A percentile compares a stretch with the other conserved stretches of the same genome.
These are phyloP conservation scores for Mollisiaceae sp. DNA, from an alignment of 2,329 filamentous ascomycete species.

Conservation along the genomic window DNA sequence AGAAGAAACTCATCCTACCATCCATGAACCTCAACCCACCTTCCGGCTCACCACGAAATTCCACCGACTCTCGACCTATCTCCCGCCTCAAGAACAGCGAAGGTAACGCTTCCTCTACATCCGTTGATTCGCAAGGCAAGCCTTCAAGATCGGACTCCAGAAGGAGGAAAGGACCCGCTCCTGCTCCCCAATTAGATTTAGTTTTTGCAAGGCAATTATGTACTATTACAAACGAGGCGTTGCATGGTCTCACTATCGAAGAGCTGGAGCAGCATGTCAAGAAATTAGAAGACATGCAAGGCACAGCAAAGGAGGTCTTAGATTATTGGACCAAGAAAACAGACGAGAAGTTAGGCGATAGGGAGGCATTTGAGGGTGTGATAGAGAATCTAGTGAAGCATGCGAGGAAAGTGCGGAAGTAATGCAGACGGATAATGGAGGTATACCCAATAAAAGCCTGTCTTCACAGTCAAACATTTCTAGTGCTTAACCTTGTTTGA, in stretches of 20 bases:
- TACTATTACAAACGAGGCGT: slow-evolving; percentile 81
- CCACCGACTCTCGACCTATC: slow-evolving; percentile 53
- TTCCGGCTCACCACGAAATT: slow-evolving; percentile 58
- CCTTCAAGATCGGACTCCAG: slow-evolving; percentile 49
- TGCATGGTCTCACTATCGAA: slow-evolving; percentile 76
- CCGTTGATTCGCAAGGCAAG: slow-evolving; percentile 63
- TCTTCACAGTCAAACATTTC: background rate
- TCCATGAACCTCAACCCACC: slow-evolving; percentile 64
- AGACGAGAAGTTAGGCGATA: slow-evolving; percentile 86
- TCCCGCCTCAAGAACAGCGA: slow-evolving; percentile 44
- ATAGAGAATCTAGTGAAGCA: slow-evolving; percentile 97
- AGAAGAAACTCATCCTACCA: slow-evolving; percentile 94
- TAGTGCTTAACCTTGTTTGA: background rate
- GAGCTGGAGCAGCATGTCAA: slow-evolving; percentile 77
- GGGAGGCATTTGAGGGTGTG: slow-evolving; percentile 93
- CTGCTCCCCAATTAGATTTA: slow-evolving; percentile 78
- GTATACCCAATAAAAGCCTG: background rate
- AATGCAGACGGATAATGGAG: slow-evolving; percentile 27
- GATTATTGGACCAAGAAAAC: slow-evolving; percentile 88
- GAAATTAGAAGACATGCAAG: slow-evolving; percentile 71
- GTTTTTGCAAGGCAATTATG: slow-evolving; percentile 79
- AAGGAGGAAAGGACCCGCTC: slow-evolving; percentile 62
- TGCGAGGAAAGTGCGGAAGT: slow-evolving; percentile 83
- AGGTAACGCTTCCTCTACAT: slow-evolving; percentile 60
- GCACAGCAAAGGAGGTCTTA: slow-evolving; percentile 75